Evolutionary conservation across 2,329 filamentous ascomycete genomes (phyloP).

Genomic region (Lecanicillium sp.): DNA sequence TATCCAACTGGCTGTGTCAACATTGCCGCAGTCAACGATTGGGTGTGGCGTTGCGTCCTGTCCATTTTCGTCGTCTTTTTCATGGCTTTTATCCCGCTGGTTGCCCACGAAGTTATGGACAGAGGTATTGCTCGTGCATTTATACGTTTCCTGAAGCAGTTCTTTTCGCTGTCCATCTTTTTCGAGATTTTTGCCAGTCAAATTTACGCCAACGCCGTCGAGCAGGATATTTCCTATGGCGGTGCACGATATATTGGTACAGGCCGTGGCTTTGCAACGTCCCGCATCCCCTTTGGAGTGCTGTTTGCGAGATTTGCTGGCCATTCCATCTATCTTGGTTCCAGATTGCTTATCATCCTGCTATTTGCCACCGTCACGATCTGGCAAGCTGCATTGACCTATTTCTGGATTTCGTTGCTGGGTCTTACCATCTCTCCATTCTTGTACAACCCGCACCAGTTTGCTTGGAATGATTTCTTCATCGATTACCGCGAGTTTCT

Average conservation of each 20-base stretch:
- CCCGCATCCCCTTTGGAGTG: constrained; percentile 94
- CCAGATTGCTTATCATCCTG: constrained; percentile 84
- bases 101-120: constrained; percentile 91
- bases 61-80: constrained; percentile 99
- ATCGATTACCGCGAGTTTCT: constrained; percentile 98
- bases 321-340: constrained; percentile 91
- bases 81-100: constrained; percentile 87
- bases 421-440: constrained; percentile 88
- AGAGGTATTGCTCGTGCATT: constrained; percentile 86
- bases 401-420: constrained; percentile 93
- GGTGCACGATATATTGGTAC: constrained; percentile 98
- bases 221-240: constrained; percentile 90
- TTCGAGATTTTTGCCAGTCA: constrained; percentile 99
- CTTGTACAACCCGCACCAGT: constrained; percentile 97
- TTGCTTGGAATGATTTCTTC: constrained; percentile 98
- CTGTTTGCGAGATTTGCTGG: constrained; percentile 94
- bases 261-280: constrained; percentile 96
- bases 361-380: constrained; percentile 90
- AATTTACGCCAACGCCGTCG: constrained; percentile 94
- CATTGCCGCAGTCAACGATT: constrained; percentile 78
- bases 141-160: constrained; percentile 92
- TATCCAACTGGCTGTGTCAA: constrained; percentile 86
- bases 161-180: constrained; percentile 85
- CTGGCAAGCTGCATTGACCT: constrained; percentile 81
- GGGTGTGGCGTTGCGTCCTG: constrained; percentile 87